These are phyloP conservation scores for Chalciporus pseudorubinellus DNA, from an alignment of 768 basidiomycete genomes.

Conservation along the genomic window DNA sequence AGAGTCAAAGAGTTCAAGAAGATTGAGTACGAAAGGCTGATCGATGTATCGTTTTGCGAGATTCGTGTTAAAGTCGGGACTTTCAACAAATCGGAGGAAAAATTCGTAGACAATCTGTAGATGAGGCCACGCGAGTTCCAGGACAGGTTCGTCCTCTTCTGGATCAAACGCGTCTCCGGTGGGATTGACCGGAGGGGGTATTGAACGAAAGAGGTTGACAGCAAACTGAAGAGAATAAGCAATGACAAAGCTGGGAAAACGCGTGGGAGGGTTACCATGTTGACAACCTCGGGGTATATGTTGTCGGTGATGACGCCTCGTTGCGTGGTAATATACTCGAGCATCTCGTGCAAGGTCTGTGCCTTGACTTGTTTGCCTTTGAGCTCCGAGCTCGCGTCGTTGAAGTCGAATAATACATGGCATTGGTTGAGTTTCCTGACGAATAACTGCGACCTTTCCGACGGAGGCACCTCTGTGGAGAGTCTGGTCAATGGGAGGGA, in stretches of 20 bases:
- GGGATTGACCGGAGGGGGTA: slow-evolving; percentile 99
- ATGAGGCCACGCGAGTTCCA: slow-evolving; percentile 99
- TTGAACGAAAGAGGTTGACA: slow-evolving; percentile 97
- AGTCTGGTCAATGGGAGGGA: slow-evolving; percentile 8
- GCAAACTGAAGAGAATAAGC: slow-evolving; percentile 66
- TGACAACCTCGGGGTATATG: slow-evolving; percentile 98
- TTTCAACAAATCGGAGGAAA: slow-evolving; percentile 98
- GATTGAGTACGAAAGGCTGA: slow-evolving; percentile 90
- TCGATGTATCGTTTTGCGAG: slow-evolving; percentile 97
- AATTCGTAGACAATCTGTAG: slow-evolving; percentile 99
- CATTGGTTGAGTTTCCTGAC: slow-evolving; percentile 95
- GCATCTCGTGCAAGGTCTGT: slow-evolving; percentile 95
- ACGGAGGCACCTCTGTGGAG: slow-evolving; percentile 74
- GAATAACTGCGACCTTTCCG: slow-evolving; percentile 88
- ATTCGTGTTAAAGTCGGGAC: slow-evolving; percentile 97
- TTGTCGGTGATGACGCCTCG: slow-evolving; percentile 94
- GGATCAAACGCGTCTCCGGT: slow-evolving; percentile 98
- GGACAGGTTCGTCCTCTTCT: slow-evolving; percentile 98
- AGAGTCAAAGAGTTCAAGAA: slow-evolving; percentile 96
- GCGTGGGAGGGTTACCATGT: slow-evolving; percentile 67
- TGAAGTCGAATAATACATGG: slow-evolving; percentile 97
- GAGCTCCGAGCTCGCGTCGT: slow-evolving; percentile 93
- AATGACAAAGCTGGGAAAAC: background rate
- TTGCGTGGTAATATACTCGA: slow-evolving; percentile 98
- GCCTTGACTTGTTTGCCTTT: slow-evolving; percentile 99